Evolutionary conservation across 176 grass and related monocot genomes (phyloP).

Genomic region (Cenchrus americanus): DNA sequence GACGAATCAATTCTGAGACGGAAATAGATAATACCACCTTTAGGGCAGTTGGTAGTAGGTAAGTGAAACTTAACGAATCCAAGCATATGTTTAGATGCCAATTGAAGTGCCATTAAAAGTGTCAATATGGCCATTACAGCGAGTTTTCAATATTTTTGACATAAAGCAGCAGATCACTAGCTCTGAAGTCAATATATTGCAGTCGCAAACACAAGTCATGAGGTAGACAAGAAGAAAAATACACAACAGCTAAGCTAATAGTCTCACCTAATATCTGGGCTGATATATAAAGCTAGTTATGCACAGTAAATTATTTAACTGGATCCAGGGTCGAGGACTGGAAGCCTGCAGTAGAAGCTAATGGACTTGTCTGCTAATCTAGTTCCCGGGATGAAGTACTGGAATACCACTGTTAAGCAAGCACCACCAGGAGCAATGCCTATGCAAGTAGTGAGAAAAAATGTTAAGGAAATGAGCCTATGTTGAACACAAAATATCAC

Average conservation of each 20-base stretch:
- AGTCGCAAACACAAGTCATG: constrained; percentile 27
- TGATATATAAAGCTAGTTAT: constrained; percentile 10
- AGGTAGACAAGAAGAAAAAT: constrained; percentile 17
- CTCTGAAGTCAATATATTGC: constrained; percentile 28
- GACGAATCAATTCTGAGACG: not conserved
- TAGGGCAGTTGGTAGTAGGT: not conserved
- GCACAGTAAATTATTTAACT: constrained; percentile 46
- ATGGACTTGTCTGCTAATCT: constrained; percentile 84
- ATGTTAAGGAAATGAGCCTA: not conserved
- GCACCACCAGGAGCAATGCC: constrained; percentile 79
- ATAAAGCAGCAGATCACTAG: constrained; percentile 28
- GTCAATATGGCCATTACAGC: not conserved
- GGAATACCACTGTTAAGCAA: constrained; percentile 96
- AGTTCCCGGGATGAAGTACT: constrained; percentile 89
- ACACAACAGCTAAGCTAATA: constrained; percentile 28
- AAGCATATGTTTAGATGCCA: not conserved
- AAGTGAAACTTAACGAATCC: constrained; percentile 14
- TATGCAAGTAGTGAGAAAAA: constrained; percentile 46
- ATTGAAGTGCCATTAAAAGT: not conserved
- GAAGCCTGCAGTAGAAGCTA: constrained; percentile 97
- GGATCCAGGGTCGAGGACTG: constrained; percentile 78
- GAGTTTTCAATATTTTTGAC: not conserved
- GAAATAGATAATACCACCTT: not conserved
- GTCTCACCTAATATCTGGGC: constrained; percentile 21
- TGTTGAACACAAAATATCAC: constrained; percentile 1